These are phyloP conservation scores for Axilococcus clingmanii DNA, from an alignment of 139 green algal genomes.

Conservation along the genomic window DNA sequence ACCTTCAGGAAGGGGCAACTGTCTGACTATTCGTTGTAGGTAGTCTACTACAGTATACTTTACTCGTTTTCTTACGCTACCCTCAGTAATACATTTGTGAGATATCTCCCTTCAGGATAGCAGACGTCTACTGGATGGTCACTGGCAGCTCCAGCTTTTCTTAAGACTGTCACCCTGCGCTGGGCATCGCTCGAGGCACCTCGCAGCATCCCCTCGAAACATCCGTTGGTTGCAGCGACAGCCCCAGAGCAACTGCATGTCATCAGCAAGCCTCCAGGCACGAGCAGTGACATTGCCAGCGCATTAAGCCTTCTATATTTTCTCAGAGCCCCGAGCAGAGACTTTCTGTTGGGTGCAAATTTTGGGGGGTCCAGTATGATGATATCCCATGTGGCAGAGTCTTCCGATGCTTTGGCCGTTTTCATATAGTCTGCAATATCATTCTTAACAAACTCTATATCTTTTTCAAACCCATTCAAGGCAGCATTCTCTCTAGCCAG, in stretches of 20 bases:
- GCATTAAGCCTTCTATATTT: slow-evolving; percentile 59
- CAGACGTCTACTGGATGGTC: slow-evolving; percentile 62
- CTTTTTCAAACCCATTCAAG: slow-evolving; percentile 55
- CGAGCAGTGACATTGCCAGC: slow-evolving; percentile 49
- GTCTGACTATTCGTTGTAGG: too few relatives aligned
- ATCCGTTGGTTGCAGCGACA: slow-evolving; percentile 54
- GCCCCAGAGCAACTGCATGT: slow-evolving; percentile 88
- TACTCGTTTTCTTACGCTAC: slow-evolving; percentile 22
- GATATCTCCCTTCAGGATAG: slow-evolving; percentile 77
- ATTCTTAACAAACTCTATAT: slow-evolving; percentile 40
- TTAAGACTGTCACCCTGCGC: slow-evolving; percentile 46
- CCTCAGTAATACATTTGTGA: slow-evolving; percentile 59
- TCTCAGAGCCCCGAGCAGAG: slow-evolving; percentile 21
- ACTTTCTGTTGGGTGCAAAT: slow-evolving; percentile 67
- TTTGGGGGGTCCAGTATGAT: slow-evolving; percentile 95
- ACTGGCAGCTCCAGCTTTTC: slow-evolving; percentile 42
- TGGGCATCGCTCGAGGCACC: slow-evolving; percentile 20
- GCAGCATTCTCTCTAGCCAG: slow-evolving; percentile 59
- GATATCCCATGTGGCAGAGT: slow-evolving; percentile 56
- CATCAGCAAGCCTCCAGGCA: slow-evolving; percentile 78
- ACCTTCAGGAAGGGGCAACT: too few relatives aligned
- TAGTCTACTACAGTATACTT: too few relatives aligned
- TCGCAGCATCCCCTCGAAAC: slow-evolving; percentile 41
- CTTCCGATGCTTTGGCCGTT: slow-evolving; percentile 1
- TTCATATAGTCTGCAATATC: slow-evolving; percentile 65